These are phyloP conservation scores for Mycosphaerella sp. DNA, from an alignment of 2,329 filamentous ascomycete species.

Conservation along the genomic window DNA sequence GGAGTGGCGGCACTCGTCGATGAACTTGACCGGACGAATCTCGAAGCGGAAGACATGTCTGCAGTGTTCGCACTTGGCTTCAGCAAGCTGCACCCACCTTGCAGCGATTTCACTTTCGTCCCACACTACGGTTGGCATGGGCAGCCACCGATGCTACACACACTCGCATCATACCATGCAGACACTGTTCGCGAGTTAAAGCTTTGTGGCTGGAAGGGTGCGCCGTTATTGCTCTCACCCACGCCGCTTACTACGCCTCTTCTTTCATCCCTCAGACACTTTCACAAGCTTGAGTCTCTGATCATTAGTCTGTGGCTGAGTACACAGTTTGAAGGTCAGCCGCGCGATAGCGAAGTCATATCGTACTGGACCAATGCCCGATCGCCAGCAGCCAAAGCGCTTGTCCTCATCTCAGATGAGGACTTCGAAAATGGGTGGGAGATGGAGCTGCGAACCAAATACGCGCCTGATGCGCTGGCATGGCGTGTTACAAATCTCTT, in stretches of 20 bases:
- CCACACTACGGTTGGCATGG: constrained; percentile 40
- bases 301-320: constrained; percentile 41
- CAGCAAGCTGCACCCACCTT: constrained; percentile 14
- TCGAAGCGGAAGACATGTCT: constrained; percentile 33
- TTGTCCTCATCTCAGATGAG: constrained; percentile 30
- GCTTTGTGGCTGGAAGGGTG: constrained; percentile 44
- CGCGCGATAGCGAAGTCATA: constrained; percentile 41
- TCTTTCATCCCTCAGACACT: constrained; percentile 38
- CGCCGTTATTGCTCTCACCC: constrained; percentile 37
- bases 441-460: constrained; percentile 38
- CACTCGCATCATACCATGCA: constrained; percentile 39
- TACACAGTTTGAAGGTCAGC: constrained; percentile 35
- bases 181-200: constrained; percentile 42
- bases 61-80: constrained; percentile 26
- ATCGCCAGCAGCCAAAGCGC: constrained; percentile 36
- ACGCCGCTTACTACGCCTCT: constrained; percentile 37
- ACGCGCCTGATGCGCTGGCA: constrained; percentile 38
- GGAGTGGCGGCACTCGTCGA: constrained; percentile 26
- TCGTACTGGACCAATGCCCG: constrained; percentile 41
- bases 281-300: constrained; percentile 39
- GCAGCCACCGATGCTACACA: constrained; percentile 38
- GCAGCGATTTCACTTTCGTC: constrained; percentile 30
- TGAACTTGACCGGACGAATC: constrained; percentile 20
- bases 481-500: constrained; percentile 38
- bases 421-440: constrained; percentile 37